Percentiles rank a stretch among this genome's conserved stretches.
phyloP scores from a whole-genome alignment of 2,329 filamentous ascomycete genomes.

The Mycosphaerella arachidis region DNA sequence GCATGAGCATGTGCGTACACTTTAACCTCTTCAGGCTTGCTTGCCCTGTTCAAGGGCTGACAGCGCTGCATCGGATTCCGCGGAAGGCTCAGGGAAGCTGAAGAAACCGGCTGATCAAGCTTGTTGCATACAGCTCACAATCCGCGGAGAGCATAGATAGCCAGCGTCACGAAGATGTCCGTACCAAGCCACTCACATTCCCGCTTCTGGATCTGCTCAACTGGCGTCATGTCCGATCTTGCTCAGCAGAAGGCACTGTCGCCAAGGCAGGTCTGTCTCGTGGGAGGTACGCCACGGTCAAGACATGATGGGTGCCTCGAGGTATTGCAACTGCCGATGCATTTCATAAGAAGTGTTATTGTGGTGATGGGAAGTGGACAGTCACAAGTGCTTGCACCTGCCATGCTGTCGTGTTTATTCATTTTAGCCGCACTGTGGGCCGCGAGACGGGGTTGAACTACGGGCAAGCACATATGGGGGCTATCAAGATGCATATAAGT shows the following conservation, averaged over 20 bases:
- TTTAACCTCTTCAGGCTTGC: slow-evolving; percentile 68
- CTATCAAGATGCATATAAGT: not conserved
- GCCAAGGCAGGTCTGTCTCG: too few species aligned
- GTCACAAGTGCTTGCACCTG: not conserved
- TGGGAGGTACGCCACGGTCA: not conserved
- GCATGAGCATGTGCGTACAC: slow-evolving; percentile 51
- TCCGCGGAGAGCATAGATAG: slow-evolving; percentile 45
- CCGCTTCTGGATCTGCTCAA: too few species aligned
- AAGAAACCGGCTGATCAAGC: not conserved
- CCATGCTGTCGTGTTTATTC: not conserved
- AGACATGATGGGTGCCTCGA: not conserved
- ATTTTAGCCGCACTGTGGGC: not conserved
- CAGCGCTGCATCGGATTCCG: not conserved
- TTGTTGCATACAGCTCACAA: slow-evolving; percentile 36
- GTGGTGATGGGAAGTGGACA: not conserved
- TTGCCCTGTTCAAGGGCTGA: slow-evolving; percentile 31
- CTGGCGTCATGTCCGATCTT: too few species aligned
- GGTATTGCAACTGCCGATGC: not conserved
- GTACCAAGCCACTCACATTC: too few species aligned
- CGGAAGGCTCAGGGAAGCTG: not conserved
- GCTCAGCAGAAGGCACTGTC: too few species aligned
- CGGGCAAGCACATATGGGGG: not conserved
- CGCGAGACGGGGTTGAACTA: not conserved
- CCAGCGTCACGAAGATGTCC: too few species aligned
- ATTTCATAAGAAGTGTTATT: not conserved